Percentiles rank a stretch among this genome's conserved stretches.
These are phyloP conservation scores for Brassica rapa DNA, from an alignment of 345 rosid genomes.

Conservation along the genomic window DNA sequence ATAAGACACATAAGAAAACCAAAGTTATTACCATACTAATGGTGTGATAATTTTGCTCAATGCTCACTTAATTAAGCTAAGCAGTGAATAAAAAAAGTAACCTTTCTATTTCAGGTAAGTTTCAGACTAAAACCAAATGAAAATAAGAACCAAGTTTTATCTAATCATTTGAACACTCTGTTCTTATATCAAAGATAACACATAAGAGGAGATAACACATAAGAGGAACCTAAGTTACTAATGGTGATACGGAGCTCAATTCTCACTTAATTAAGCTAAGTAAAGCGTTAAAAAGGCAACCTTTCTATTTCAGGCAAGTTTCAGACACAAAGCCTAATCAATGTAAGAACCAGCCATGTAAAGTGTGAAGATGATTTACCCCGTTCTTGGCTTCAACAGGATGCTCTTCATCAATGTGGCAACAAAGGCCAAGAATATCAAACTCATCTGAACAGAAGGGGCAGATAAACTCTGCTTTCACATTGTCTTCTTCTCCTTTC, in stretches of 20 bases:
- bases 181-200: not conserved
- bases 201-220: not conserved
- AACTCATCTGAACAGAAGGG: conserved; percentile 87
- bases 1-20: not conserved
- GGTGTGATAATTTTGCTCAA: not conserved
- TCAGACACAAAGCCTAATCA: not conserved
- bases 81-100: not conserved
- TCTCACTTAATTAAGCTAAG: conserved; percentile 6
- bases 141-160: not conserved
- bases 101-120: conserved; percentile 1
- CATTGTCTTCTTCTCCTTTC: conserved; percentile 81
- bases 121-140: not conserved
- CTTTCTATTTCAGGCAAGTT: conserved; percentile 3
- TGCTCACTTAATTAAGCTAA: conserved; percentile 3
- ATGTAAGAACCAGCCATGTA: not conserved
- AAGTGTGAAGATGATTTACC: conserved; percentile 47
- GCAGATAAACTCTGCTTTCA: conserved; percentile 65
- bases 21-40: not conserved
- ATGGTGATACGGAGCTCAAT: not conserved
- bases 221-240: not conserved
- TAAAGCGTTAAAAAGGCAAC: not conserved
- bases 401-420: conserved; percentile 90
- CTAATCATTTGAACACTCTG: not conserved
- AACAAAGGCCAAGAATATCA: conserved; percentile 86
- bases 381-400: conserved; percentile 83